These are phyloP conservation scores for Aspergillus heteromorphus DNA, from an alignment of 495 filamentous ascomycete species.

Conservation along the genomic window DNA sequence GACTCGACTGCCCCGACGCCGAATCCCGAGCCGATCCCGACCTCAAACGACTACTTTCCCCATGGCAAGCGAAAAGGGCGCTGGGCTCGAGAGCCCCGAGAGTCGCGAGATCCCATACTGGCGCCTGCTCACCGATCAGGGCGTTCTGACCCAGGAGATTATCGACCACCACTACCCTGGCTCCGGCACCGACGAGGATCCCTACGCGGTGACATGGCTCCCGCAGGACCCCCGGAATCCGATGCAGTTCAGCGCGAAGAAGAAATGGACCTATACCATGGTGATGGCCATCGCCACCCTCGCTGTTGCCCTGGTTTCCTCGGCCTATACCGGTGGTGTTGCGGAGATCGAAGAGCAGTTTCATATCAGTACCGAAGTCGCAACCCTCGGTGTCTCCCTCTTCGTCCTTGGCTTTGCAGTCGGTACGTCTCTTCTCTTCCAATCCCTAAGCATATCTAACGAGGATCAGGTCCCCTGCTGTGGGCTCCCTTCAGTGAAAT, in stretches of 20 bases:
- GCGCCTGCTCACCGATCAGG: slow-evolving; percentile 47
- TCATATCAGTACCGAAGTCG: slow-evolving; percentile 46
- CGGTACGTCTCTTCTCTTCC: slow-evolving; percentile 29
- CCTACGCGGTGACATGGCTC: slow-evolving; percentile 70
- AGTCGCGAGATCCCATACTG: slow-evolving; percentile 39
- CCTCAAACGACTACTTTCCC: background rate
- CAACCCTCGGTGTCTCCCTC: slow-evolving; percentile 56
- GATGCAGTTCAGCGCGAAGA: slow-evolving; percentile 52
- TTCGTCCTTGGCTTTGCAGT: slow-evolving; percentile 68
- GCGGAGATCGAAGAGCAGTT: slow-evolving; percentile 51
- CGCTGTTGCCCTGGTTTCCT: slow-evolving; percentile 65
- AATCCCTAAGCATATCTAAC: slow-evolving; percentile 4
- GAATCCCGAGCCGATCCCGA: background rate
- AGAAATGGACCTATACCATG: slow-evolving; percentile 68
- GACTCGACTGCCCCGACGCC: background rate
- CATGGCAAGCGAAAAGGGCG: slow-evolving; percentile 27
- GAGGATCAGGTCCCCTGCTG: slow-evolving; percentile 45
- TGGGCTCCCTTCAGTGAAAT: slow-evolving; percentile 66
- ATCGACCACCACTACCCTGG: slow-evolving; percentile 59
- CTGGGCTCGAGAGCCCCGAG: slow-evolving; percentile 23
- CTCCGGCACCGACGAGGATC: slow-evolving; percentile 66
- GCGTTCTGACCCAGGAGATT: slow-evolving; percentile 51
- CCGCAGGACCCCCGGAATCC: slow-evolving; percentile 68
- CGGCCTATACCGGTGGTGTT: slow-evolving; percentile 63
- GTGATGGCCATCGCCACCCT: slow-evolving; percentile 57